Percentiles rank a stretch among this genome's conserved stretches.
These are phyloP conservation scores for Fraxinus sp. DNA, from an alignment of 305 asterid species.

Conservation along the genomic window DNA sequence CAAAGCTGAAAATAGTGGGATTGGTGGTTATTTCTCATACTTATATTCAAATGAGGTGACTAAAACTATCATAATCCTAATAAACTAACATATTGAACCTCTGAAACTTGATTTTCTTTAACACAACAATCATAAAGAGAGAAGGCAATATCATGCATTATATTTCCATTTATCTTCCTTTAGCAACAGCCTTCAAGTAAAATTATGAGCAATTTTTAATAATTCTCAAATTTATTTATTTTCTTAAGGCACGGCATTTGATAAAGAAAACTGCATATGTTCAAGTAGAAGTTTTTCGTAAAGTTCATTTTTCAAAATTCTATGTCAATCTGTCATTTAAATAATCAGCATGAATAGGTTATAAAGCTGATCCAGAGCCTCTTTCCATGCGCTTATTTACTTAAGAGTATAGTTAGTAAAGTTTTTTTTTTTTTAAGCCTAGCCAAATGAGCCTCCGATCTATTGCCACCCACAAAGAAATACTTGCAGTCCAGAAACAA, in stretches of 20 bases:
- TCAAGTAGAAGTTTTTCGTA: not conserved
- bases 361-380: not conserved
- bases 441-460: not conserved
- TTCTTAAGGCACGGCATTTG: not conserved
- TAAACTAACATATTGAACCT: not conserved
- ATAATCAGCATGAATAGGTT: not conserved
- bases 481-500: not conserved
- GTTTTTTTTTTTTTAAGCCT: not conserved
- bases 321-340: not conserved
- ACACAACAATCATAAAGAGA: not conserved
- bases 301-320: not conserved
- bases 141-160: not conserved
- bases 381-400: not conserved
- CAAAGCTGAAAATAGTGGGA: slow-evolving; percentile 63
- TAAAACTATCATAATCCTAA: not conserved
- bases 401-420: not conserved
- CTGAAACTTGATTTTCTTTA: not conserved
- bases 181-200: not conserved
- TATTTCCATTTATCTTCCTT: not conserved
- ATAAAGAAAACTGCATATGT: not conserved
- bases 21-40: slow-evolving; percentile 16
- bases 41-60: slow-evolving; percentile 7
- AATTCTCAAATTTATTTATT: not conserved
- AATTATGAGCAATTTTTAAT: not conserved
- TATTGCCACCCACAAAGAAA: not conserved